These are phyloP conservation scores for Sporothrix variecibatus DNA, from an alignment of 2,329 filamentous ascomycete species.

Conservation along the genomic window DNA sequence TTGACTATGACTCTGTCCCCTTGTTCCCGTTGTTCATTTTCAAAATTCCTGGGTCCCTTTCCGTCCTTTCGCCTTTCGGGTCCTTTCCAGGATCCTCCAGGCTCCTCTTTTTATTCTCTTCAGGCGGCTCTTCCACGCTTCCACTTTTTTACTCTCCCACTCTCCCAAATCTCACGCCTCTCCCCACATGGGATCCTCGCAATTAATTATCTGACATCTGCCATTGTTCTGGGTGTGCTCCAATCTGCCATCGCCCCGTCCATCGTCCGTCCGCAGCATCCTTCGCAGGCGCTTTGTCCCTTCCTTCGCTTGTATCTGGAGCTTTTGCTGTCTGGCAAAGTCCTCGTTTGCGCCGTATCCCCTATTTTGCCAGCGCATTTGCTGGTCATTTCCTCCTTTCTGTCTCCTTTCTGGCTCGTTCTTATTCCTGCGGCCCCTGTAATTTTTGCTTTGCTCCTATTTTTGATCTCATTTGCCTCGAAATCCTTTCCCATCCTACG, in stretches of 20 bases:
- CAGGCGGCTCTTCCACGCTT: no score
- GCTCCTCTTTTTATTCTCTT: not conserved
- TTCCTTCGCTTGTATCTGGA: not conserved
- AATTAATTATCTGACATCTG: not conserved
- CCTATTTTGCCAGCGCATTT: not conserved
- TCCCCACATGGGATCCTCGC: conserved; percentile 6
- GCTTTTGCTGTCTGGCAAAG: not conserved
- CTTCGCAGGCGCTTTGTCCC: not conserved
- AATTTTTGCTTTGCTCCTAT: not conserved
- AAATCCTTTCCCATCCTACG: not conserved
- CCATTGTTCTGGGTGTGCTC: not conserved
- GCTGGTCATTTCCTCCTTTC: not conserved
- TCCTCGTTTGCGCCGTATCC: not conserved
- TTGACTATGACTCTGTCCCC: not conserved
- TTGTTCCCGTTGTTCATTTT: not conserved
- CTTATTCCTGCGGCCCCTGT: not conserved
- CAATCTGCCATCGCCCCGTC: conserved; percentile 7
- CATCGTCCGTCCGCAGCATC: not conserved
- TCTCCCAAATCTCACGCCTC: not conserved
- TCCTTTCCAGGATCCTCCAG: not conserved
- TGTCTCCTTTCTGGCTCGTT: not conserved
- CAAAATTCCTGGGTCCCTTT: not conserved
- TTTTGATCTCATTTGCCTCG: not conserved
- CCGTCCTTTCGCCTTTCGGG: not conserved
- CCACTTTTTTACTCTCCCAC: no score